Evolutionary conservation across 345 rosid genomes (phyloP).

Genomic region (Bruguiera parviflora): DNA sequence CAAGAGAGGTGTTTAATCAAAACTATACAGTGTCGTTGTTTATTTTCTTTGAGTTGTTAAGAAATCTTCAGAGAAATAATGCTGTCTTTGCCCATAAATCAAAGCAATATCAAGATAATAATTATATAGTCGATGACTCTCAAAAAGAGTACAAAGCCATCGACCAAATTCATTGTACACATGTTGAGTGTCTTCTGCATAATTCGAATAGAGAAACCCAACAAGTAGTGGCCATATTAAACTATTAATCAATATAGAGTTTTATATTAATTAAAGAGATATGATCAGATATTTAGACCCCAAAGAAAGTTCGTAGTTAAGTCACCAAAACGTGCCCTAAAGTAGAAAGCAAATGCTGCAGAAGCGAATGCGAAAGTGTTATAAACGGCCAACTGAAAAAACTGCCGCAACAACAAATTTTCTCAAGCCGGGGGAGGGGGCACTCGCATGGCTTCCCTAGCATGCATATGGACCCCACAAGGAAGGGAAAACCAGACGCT

Average conservation of each 20-base stretch:
- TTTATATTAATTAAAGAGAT: no score
- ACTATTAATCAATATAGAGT: no score
- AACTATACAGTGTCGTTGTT: no score
- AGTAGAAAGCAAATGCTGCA: constrained; percentile 16
- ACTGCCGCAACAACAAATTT: constrained; percentile 34
- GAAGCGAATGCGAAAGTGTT: not conserved
- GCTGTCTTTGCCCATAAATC: not conserved
- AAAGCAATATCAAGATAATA: not conserved
- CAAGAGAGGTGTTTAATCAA: not conserved
- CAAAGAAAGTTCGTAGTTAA: no score
- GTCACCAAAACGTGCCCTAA: constrained; percentile 13
- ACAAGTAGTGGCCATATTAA: no score
- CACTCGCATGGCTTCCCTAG: constrained; percentile 9
- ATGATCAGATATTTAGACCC: no score
- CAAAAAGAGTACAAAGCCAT: not conserved
- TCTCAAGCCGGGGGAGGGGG: not conserved
- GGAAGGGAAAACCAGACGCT: constrained; percentile 33
- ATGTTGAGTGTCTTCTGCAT: not conserved
- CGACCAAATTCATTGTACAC: not conserved
- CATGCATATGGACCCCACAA: constrained; percentile 8
- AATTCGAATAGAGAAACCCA: not conserved
- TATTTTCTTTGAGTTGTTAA: not conserved
- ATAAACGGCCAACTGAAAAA: constrained; percentile 38
- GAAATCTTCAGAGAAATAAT: not conserved
- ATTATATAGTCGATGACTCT: not conserved